phyloP scores from a whole-genome alignment of 208 protist genomes.

The Trichomonas gallinae region DNA sequence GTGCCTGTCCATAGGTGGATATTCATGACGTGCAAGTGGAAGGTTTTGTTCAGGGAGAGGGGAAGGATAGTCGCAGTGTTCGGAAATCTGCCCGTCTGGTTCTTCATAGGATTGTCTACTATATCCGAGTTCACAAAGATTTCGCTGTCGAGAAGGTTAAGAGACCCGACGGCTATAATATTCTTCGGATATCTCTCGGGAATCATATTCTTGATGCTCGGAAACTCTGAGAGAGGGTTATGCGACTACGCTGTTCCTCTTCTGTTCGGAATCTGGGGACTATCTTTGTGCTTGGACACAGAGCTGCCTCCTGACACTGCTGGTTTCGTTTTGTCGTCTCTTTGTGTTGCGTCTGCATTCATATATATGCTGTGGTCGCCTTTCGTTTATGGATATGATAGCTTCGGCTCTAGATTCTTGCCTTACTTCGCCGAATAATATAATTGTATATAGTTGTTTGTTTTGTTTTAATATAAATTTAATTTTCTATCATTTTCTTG shows the following conservation, averaged over 20 bases:
- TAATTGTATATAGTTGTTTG: too few species aligned
- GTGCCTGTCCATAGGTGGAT: background rate
- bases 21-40: background rate
- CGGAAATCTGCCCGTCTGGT: background rate
- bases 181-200: background rate
- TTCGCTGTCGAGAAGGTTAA: background rate
- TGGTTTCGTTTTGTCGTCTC: background rate
- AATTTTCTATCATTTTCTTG: too few species aligned
- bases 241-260: background rate
- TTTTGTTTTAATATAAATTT: too few species aligned
- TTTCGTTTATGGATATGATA: constrained; percentile 15
- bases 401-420: background rate
- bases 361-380: background rate
- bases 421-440: background rate
- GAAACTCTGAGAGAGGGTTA: background rate
- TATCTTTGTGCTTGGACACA: background rate
- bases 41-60: background rate
- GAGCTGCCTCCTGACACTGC: background rate
- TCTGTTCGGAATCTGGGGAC: background rate
- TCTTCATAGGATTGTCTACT: background rate
- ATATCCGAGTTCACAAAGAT: background rate
- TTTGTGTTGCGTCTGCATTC: background rate
- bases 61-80: background rate
- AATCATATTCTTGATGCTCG: background rate
- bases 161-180: background rate